These are phyloP conservation scores for Elsinoe perseae DNA, from an alignment of 2,329 filamentous ascomycete species.

Conservation along the genomic window DNA sequence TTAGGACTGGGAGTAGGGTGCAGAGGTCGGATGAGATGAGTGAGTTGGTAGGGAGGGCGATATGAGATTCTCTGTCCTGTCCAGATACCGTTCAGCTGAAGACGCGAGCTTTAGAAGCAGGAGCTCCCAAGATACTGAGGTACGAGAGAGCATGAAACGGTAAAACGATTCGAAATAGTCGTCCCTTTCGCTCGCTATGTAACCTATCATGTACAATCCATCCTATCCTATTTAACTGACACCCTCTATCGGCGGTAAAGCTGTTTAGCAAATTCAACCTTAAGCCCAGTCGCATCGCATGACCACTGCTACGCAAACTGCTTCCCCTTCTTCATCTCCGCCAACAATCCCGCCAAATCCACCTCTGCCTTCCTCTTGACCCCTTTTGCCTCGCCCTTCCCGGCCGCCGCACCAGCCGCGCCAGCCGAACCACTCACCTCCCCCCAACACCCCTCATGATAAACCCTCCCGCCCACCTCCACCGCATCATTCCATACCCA, in stretches of 20 bases:
- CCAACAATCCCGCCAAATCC: neutral
- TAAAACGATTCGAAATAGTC: neutral
- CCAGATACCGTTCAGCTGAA: neutral
- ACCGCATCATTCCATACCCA: slow-evolving; percentile 94
- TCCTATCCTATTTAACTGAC: neutral
- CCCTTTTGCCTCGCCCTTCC: slow-evolving; percentile 21
- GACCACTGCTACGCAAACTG: neutral
- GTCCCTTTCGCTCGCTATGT: neutral
- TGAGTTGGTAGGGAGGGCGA: neutral
- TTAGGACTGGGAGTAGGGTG: neutral
- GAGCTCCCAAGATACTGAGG: neutral
- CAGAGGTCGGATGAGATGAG: neutral
- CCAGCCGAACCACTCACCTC: slow-evolving; percentile 39
- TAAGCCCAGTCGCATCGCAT: neutral
- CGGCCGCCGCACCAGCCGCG: slow-evolving; percentile 30
- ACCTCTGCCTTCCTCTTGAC: slow-evolving; percentile 21
- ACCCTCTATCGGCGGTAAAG: no score
- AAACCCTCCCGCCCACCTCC: slow-evolving; percentile 69
- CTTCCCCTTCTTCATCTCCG: neutral
- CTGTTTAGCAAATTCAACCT: no score
- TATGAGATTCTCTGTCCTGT: neutral
- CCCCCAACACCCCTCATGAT: slow-evolving; percentile 83
- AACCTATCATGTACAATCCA: neutral
- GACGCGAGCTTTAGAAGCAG: neutral
- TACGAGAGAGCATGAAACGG: neutral